Evolutionary conservation across 2,329 filamentous ascomycete genomes (phyloP).

Genomic region (Alternaria brassicicola): DNA sequence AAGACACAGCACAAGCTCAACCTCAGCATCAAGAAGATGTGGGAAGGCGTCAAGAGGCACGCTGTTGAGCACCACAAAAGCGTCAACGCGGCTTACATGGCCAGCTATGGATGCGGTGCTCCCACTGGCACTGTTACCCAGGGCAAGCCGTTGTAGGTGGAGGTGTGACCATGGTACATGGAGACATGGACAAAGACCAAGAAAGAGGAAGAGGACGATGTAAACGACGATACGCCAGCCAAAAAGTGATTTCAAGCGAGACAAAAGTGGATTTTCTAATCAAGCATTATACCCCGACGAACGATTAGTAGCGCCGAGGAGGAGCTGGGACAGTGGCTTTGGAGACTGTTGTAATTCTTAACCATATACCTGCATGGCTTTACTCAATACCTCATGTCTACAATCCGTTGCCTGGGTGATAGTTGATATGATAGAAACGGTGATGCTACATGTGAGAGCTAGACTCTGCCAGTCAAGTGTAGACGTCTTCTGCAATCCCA

Average conservation of each 20-base stretch:
- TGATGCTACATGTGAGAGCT: too few species aligned
- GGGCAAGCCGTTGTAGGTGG: background rate
- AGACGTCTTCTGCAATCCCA: too few species aligned
- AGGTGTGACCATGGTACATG: too few species aligned
- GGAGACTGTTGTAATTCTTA: background rate
- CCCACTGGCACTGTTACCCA: background rate
- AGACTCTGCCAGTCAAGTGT: too few species aligned
- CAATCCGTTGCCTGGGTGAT: background rate
- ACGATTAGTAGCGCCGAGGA: constrained; percentile 1
- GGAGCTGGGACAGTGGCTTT: background rate
- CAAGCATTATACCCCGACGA: constrained; percentile 14
- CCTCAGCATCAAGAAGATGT: constrained; percentile 36
- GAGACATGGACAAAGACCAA: background rate
- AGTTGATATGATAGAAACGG: background rate
- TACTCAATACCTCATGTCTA: background rate
- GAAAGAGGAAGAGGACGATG: background rate
- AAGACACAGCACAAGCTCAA: constrained; percentile 29
- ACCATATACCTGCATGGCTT: background rate
- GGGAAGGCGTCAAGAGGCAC: constrained; percentile 35
- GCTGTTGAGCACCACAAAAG: constrained; percentile 39
- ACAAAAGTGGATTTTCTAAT: constrained; percentile 4
- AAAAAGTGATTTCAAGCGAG: background rate
- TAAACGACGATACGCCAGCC: background rate
- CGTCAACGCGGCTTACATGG: constrained; percentile 37
- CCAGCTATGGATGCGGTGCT: constrained; percentile 30